Evolutionary conservation across 495 filamentous ascomycete genomes (phyloP).

Genomic region (Daldinia grandis): DNA sequence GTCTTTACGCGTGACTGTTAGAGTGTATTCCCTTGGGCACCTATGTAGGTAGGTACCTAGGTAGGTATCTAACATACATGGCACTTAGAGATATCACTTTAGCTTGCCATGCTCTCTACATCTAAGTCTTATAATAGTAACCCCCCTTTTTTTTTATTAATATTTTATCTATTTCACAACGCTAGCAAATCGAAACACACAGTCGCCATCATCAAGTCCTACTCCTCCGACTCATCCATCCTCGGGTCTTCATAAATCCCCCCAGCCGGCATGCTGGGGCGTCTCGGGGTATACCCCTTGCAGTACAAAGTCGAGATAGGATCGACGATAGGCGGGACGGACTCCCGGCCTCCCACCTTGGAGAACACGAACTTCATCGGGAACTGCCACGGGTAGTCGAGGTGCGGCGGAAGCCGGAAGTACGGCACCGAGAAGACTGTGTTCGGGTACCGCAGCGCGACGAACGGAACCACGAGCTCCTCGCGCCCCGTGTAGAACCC

Average conservation of each 20-base stretch:
- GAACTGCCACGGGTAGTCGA: slow-evolving; percentile 38
- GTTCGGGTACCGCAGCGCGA: slow-evolving; percentile 38
- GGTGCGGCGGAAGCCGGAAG: slow-evolving; percentile 31
- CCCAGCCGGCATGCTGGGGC: slow-evolving; percentile 9
- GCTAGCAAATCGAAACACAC: not conserved
- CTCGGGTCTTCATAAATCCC: slow-evolving; percentile 23
- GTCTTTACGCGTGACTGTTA: not conserved
- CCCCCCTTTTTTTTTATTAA: not conserved
- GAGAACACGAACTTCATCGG: slow-evolving; percentile 34
- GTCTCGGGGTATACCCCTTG: slow-evolving; percentile 23
- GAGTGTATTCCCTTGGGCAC: no score
- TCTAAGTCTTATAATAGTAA: no score
- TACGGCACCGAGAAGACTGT: slow-evolving; percentile 40
- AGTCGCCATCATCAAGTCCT: no score
- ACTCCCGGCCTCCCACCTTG: slow-evolving; percentile 22
- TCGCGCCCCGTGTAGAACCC: slow-evolving; percentile 36
- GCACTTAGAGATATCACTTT: no score
- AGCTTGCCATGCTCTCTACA: no score
- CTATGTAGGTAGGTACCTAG: no score
- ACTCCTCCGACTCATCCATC: not conserved
- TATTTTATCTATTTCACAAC: not conserved
- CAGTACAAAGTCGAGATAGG: slow-evolving; percentile 34
- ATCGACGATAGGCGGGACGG: slow-evolving; percentile 35
- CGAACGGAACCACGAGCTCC: slow-evolving; percentile 38
- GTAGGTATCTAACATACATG: no score